These are phyloP conservation scores for Stephania yunnanensis DNA, from an alignment of 164 flowering plant species.

Conservation along the genomic window DNA sequence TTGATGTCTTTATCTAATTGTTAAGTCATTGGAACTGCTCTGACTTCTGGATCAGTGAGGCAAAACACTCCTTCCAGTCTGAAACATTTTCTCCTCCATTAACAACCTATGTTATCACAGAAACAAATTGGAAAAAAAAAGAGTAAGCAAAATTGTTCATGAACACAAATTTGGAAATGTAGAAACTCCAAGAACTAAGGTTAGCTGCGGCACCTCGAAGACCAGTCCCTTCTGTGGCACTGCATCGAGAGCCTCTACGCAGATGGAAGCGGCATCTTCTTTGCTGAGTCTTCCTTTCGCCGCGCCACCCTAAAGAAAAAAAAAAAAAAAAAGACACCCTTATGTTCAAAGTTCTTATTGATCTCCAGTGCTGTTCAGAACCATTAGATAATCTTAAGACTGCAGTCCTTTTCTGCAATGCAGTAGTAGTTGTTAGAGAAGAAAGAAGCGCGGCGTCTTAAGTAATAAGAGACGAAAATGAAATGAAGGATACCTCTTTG, in stretches of 20 bases:
- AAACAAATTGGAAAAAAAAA: background rate
- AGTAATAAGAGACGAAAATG: background rate
- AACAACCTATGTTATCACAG: conserved; percentile 41
- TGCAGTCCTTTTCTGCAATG: too few relatives aligned
- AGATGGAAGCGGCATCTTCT: conserved; percentile 85
- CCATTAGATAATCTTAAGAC: too few relatives aligned
- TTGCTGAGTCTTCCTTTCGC: conserved; percentile 77
- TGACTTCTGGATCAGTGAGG: conserved; percentile 36
- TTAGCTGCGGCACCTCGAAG: conserved; percentile 57
- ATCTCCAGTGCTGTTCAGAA: too few relatives aligned
- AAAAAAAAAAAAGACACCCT: background rate
- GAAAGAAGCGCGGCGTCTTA: background rate
- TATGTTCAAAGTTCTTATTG: too few relatives aligned
- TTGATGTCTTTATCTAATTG: background rate
- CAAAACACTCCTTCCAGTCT: conserved; percentile 67
- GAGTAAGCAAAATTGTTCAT: background rate
- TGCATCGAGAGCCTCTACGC: conserved; percentile 69
- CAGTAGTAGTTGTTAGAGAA: background rate
- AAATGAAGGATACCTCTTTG: conserved; percentile 45
- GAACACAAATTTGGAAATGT: background rate
- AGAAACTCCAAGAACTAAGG: background rate
- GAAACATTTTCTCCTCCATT: conserved; percentile 75
- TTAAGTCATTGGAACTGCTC: conserved; percentile 21
- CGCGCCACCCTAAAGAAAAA: conserved; percentile 55
- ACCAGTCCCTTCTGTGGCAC: conserved; percentile 58